Conservation (phyloP, 1,139 yeast genomes). For the Hemisphaericaspora lyxosophila region DNA sequence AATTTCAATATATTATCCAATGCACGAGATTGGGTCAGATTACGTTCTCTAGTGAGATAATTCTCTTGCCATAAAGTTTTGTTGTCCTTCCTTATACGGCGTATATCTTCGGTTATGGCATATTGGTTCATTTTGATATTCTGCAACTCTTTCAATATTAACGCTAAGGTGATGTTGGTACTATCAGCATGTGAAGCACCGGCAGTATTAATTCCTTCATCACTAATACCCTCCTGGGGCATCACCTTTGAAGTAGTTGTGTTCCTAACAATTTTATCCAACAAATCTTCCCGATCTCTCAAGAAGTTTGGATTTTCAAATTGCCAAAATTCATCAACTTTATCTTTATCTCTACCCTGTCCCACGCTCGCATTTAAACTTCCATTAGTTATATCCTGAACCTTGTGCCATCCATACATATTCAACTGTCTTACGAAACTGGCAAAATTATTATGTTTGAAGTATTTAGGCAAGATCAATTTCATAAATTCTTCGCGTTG, state of each 20-base stretch:
- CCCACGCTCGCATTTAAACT: constrained; percentile 38
- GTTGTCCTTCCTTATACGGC: constrained; percentile 82
- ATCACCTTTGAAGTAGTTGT: constrained; percentile 30
- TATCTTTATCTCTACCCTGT: constrained; percentile 48
- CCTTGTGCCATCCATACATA: constrained; percentile 98
- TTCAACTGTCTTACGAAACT: constrained; percentile 92
- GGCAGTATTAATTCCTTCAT: constrained; percentile 5
- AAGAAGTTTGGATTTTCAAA: constrained; percentile 81
- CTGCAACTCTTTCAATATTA: constrained; percentile 71
- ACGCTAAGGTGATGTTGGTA: constrained; percentile 46
- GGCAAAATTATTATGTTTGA: constrained; percentile 92
- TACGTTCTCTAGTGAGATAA: constrained; percentile 77
- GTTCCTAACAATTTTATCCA: constrained; percentile 66
- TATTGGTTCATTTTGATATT: constrained; percentile 73
- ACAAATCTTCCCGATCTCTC: constrained; percentile 66
- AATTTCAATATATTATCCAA: constrained; percentile 85
- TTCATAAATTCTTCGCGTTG: constrained; percentile 88
- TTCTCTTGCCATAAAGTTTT: constrained; percentile 91
- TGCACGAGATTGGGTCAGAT: constrained; percentile 82
- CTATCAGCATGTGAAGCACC: constrained; percentile 5
- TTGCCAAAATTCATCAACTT: constrained; percentile 56
- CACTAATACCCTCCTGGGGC: constrained; percentile 28
- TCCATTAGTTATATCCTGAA: constrained; percentile 73
- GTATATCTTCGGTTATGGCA: constrained; percentile 78
- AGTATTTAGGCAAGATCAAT: constrained; percentile 79